A percentile compares a stretch with the other conserved stretches of the same genome.
These are phyloP conservation scores for Vigna mungo DNA, from an alignment of 306 rosid species.

Conservation along the genomic window DNA sequence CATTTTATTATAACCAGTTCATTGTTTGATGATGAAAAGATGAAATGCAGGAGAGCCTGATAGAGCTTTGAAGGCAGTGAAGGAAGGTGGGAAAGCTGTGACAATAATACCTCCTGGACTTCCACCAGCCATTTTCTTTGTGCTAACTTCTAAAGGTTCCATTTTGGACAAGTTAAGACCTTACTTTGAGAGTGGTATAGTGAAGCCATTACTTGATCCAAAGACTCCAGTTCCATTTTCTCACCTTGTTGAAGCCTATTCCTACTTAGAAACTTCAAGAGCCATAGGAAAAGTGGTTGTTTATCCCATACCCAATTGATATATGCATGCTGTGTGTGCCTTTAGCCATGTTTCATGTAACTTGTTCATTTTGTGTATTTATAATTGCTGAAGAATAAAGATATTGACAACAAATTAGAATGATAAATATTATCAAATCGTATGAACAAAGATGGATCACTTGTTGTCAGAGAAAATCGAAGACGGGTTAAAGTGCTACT, in stretches of 20 bases:
- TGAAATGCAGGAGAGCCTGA: slow-evolving; percentile 52
- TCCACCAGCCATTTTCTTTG: not conserved
- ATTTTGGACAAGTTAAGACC: not conserved
- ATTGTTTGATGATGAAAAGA: not conserved
- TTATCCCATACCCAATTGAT: not conserved
- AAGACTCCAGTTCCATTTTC: not conserved
- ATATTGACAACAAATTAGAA: no score
- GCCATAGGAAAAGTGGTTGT: not conserved
- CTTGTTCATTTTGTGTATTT: no score
- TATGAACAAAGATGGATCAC: no score
- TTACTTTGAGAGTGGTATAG: not conserved
- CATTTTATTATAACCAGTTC: no score
- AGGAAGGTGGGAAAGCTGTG: slow-evolving; percentile 63
- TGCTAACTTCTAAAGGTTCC: not conserved
- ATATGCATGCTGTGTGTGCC: no score
- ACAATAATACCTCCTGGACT: slow-evolving; percentile 41
- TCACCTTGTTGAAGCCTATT: not conserved
- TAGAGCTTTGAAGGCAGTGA: slow-evolving; percentile 57
- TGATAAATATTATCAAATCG: no score
- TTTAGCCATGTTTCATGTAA: no score
- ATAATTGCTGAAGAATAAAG: no score
- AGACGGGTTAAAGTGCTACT: no score
- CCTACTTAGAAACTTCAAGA: not conserved
- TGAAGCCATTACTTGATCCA: slow-evolving; percentile 6
- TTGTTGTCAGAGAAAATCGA: no score